Evolutionary conservation across 2,329 filamentous ascomycete species (phyloP).

Genomic region (Phaeosphaeriaceae sp.): DNA sequence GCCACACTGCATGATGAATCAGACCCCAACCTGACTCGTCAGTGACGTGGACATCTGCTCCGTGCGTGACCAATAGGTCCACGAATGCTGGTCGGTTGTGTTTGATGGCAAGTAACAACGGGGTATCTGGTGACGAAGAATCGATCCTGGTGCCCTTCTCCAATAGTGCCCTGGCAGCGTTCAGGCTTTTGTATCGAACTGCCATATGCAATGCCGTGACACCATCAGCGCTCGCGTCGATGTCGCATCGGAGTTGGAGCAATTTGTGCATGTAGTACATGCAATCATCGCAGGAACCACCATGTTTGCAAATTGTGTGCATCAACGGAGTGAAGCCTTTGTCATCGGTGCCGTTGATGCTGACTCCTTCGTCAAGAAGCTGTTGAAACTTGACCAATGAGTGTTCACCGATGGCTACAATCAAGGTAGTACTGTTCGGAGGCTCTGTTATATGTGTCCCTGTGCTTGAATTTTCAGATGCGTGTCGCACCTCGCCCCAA

Average conservation of each 20-base stretch:
- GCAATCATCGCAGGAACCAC: neutral
- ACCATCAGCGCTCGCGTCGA: neutral
- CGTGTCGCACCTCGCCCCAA: neutral
- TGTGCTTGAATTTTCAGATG: neutral
- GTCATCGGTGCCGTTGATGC: conserved; percentile 1
- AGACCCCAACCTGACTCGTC: neutral
- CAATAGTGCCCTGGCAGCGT: neutral
- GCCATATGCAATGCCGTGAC: conserved; percentile 7
- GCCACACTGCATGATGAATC: neutral
- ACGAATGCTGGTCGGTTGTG: neutral
- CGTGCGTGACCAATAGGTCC: neutral
- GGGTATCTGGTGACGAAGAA: neutral
- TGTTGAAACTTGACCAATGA: neutral
- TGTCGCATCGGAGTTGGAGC: neutral
- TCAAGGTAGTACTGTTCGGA: neutral
- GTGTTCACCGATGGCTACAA: neutral
- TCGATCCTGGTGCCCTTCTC: conserved; percentile 1
- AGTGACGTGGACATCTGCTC: neutral
- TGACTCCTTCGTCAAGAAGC: neutral
- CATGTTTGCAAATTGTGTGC: neutral
- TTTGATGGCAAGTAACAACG: neutral
- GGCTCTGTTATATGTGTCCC: no score
- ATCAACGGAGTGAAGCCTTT: neutral
- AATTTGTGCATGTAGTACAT: neutral
- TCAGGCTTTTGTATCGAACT: neutral